Percentiles rank a stretch among this genome's conserved stretches.
These are phyloP conservation scores for Stentor coeruleus DNA, from an alignment of 73 alveolate genomes.

Conservation along the genomic window DNA sequence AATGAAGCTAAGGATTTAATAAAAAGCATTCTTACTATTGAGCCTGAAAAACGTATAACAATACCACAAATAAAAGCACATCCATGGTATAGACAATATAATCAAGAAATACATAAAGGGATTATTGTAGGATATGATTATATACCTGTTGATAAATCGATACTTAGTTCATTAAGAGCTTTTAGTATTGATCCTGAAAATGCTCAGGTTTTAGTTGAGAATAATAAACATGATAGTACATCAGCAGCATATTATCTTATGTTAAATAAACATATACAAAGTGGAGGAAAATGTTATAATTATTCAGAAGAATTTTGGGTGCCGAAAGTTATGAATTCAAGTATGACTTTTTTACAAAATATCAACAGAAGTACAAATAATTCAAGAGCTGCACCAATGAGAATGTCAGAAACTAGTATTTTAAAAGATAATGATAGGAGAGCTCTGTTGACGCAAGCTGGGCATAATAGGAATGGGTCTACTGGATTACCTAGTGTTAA, in stretches of 20 bases:
- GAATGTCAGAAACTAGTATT: background rate
- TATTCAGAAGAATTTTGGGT: background rate
- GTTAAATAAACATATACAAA: constrained; percentile 61
- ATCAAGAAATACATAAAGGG: constrained; percentile 29
- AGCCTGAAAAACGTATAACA: constrained; percentile 68
- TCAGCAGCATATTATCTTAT: constrained; percentile 80
- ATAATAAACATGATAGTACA: constrained; percentile 72
- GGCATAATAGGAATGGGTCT: background rate
- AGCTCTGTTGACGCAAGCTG: background rate
- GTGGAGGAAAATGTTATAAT: constrained; percentile 36
- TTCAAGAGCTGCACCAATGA: background rate
- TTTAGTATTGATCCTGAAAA: constrained; percentile 32
- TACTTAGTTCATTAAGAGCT: constrained; percentile 28
- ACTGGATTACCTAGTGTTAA: background rate
- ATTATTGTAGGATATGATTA: constrained; percentile 50
- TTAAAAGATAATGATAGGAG: background rate
- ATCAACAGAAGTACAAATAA: background rate
- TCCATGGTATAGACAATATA: constrained; percentile 40
- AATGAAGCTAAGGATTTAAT: constrained; percentile 73
- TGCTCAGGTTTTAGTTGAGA: constrained; percentile 44
- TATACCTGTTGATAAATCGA: constrained; percentile 51
- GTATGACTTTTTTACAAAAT: background rate
- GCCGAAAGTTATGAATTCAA: background rate
- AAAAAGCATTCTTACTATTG: constrained; percentile 63
- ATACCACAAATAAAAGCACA: constrained; percentile 59